Percentiles rank a stretch among this genome's conserved stretches.
Evolutionary conservation across 1,139 yeast genomes (phyloP).

Genomic region (Blastobotrys buckinghamii): DNA sequence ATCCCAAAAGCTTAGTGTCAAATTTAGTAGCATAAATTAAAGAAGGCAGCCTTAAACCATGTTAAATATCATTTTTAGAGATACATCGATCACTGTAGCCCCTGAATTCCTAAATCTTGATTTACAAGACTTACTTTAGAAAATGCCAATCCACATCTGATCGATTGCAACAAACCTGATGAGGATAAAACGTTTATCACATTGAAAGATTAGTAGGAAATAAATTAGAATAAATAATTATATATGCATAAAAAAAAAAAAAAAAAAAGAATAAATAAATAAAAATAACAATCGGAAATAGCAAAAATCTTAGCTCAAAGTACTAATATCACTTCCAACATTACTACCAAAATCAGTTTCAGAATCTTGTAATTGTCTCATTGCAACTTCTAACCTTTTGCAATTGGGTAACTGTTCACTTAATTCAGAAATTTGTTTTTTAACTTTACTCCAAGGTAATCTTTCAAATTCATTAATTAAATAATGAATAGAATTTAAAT

Average conservation of each 20-base stretch:
- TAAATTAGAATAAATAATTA: too few relatives aligned
- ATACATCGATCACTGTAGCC: too few relatives aligned
- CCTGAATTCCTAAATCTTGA: too few relatives aligned
- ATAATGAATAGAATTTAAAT: background rate
- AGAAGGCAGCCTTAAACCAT: too few relatives aligned
- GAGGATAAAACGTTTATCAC: too few relatives aligned
- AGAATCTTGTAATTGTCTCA: constrained; percentile 7
- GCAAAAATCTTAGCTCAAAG: constrained; percentile 33
- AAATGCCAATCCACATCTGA: too few relatives aligned
- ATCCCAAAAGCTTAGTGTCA: too few relatives aligned
- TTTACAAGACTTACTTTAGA: too few relatives aligned
- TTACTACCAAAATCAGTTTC: constrained; percentile 5
- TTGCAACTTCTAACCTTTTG: constrained; percentile 9
- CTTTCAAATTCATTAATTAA: constrained; percentile 8
- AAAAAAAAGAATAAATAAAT: constrained; percentile 32
- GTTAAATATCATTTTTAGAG: too few relatives aligned
- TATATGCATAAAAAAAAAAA: constrained; percentile 31
- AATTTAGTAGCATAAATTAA: too few relatives aligned
- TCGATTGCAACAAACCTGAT: too few relatives aligned
- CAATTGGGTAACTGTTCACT: constrained; percentile 6
- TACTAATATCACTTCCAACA: background rate
- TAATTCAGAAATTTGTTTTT: background rate
- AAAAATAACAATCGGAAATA: constrained; percentile 41
- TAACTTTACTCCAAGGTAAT: background rate
- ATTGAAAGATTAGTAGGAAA: too few relatives aligned